These are phyloP conservation scores for Schizophyllum amplum DNA, from an alignment of 1,284 basidiomycete species.

Conservation along the genomic window DNA sequence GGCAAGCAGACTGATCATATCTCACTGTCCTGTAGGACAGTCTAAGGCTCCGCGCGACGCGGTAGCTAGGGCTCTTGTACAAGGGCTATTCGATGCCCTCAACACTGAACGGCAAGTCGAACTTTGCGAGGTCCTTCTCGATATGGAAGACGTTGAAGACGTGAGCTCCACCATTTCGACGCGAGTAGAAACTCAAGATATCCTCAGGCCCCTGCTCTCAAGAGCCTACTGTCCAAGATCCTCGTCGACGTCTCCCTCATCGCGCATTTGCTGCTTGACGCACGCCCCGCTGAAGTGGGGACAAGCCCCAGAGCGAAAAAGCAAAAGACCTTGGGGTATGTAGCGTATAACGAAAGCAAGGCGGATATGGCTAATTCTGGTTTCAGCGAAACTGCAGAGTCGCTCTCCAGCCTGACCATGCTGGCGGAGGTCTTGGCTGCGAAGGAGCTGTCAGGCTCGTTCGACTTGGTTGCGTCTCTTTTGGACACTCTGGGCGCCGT, in stretches of 20 bases:
- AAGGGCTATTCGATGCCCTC: conserved; percentile 45
- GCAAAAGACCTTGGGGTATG: conserved; percentile 55
- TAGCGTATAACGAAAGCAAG: conserved; percentile 4
- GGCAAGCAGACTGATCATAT: neutral
- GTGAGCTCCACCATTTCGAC: no score
- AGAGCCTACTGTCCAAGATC: neutral
- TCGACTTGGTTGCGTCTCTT: conserved; percentile 65
- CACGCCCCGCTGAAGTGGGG: conserved; percentile 34
- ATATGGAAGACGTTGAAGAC: conserved; percentile 26
- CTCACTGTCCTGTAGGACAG: conserved; percentile 15
- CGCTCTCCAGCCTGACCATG: conserved; percentile 41
- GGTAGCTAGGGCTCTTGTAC: conserved; percentile 23
- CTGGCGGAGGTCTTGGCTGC: conserved; percentile 70
- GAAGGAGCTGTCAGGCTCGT: conserved; percentile 54
- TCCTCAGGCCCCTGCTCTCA: neutral
- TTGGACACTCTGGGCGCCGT: conserved; percentile 71
- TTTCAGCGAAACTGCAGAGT: conserved; percentile 24
- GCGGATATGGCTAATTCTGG: conserved; percentile 2
- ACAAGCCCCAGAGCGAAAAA: conserved; percentile 46
- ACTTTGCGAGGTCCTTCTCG: conserved; percentile 46
- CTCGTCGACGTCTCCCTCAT: conserved; percentile 47
- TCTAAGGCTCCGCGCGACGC: conserved; percentile 27
- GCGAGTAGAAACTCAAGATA: no score
- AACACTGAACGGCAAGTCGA: conserved; percentile 44
- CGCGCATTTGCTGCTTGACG: conserved; percentile 46